Conservation (phyloP, 202 grass and related monocot species). For the Elaeis oleifera region DNA sequence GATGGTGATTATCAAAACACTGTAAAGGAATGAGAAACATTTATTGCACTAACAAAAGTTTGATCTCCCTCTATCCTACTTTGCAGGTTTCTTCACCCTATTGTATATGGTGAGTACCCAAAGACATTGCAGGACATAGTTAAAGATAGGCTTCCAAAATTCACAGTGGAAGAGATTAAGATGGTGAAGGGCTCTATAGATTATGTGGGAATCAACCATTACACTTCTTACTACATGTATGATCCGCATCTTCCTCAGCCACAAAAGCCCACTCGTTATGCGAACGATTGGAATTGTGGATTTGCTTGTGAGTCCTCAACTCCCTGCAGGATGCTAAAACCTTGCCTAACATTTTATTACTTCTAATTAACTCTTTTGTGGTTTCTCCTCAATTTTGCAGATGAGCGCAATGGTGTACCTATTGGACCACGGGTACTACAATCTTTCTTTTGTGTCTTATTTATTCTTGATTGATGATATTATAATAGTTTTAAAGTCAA, state of each 20-base stretch:
- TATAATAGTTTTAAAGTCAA: too few relatives aligned
- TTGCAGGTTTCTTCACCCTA: constrained; percentile 64
- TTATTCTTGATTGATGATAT: too few relatives aligned
- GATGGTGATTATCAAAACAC: constrained; percentile 39
- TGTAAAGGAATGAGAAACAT: background rate
- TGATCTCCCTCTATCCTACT: background rate
- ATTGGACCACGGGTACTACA: constrained; percentile 60
- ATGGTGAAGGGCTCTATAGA: constrained; percentile 58
- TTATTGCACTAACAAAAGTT: background rate
- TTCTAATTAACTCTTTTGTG: background rate
- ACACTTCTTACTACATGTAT: constrained; percentile 71
- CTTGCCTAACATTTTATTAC: too few relatives aligned
- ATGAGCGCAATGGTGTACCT: constrained; percentile 59
- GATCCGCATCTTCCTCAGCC: constrained; percentile 35
- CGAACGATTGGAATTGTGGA: constrained; percentile 63
- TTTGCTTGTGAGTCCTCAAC: constrained; percentile 52
- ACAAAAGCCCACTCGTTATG: constrained; percentile 45
- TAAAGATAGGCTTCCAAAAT: constrained; percentile 43
- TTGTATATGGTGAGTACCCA: constrained; percentile 70
- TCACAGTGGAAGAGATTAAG: constrained; percentile 37
- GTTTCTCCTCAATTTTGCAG: constrained; percentile 32
- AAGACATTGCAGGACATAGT: constrained; percentile 46
- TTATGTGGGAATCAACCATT: constrained; percentile 68
- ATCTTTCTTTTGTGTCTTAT: background rate
- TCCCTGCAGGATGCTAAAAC: background rate